Evolutionary conservation across 495 filamentous ascomycete genomes (phyloP).

Genomic region (Trichoderma orchidacearum): DNA sequence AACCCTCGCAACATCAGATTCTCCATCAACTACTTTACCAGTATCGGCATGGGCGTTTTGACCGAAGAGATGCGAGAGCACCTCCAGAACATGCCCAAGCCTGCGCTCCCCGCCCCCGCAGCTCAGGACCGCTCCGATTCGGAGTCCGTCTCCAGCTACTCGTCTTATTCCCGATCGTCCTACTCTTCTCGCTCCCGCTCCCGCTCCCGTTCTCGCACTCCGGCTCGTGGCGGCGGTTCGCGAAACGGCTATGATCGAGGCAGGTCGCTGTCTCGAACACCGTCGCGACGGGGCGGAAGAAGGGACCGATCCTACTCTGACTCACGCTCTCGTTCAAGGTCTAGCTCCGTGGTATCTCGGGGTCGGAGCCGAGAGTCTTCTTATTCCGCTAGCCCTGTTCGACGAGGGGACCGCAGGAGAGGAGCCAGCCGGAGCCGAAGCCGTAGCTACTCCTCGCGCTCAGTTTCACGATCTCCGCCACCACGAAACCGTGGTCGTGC

Average conservation of each 20-base stretch:
- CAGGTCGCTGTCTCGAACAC: conserved; percentile 5
- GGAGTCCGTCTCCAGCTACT: conserved; percentile 52
- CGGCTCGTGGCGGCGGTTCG: conserved; percentile 9
- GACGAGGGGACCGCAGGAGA: background rate
- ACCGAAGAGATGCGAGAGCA: conserved; percentile 92
- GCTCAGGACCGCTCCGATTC: conserved; percentile 41
- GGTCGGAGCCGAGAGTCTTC: conserved; percentile 5
- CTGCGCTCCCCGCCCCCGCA: conserved; percentile 53
- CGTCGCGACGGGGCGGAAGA: conserved; percentile 14
- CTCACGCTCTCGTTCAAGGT: conserved; percentile 16
- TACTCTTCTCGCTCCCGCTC: conserved; percentile 35
- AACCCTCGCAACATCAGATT: conserved; percentile 84
- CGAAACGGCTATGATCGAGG: background rate
- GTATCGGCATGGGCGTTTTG: conserved; percentile 84
- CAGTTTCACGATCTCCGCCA: conserved; percentile 15
- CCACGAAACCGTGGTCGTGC: background rate
- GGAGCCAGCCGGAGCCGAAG: conserved; percentile 8
- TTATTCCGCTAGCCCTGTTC: conserved; percentile 8
- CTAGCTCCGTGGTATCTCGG: background rate
- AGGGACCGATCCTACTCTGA: conserved; percentile 24
- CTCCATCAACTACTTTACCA: conserved; percentile 98
- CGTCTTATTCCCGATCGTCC: conserved; percentile 45
- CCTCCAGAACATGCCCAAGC: conserved; percentile 74
- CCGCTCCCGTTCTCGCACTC: conserved; percentile 27
- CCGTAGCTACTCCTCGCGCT: conserved; percentile 7